Evolutionary conservation across 805 yeast species (phyloP), one percentile per base, ranked within the genome.

Genomic region (Peterozyma toletana): DNA sequence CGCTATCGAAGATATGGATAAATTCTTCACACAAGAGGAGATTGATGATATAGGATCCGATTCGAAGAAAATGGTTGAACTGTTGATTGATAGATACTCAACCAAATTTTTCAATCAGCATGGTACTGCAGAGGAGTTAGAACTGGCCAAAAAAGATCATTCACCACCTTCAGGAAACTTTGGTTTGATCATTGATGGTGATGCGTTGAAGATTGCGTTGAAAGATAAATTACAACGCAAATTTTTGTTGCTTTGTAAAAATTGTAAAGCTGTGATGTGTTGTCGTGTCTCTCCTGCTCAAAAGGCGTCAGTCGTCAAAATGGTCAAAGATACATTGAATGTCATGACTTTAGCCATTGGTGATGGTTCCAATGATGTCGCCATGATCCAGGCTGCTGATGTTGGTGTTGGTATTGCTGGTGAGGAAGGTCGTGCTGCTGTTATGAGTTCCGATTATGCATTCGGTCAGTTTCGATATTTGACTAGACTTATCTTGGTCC

Each of bases 331-430:
- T 30, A 71, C 72, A 9, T 70, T 85, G 51, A 72, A 73, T 40
- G 93, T 85, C 31, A 83, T 83, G 79, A 83, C 93, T 0, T 68
- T 85, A 45, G 87, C 91, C 0, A 78, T 85, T 57, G 95, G 95
- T 30, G 95, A 85, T 58, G 95, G 95, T 50, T 86, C 93, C 21
- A 85, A 85, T 56, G 95, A 85, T 59, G 93, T 85, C 40, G 86
- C 93, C 9, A 85, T 85, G 95, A 86, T 85, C 49, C 91, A 84
- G 55, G 84, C 86, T 31, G 91, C 95, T 4, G 83, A 86, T 58
- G 79, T 86, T 31, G 95, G 95, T 45, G 82, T 86, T 34, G 95
- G 95, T 50, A 84, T 85, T 55, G 91, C 89, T 6, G 95, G 95
- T 50, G 86, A 83, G 53, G 95, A 85, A 64, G 95, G 95, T 47